Base-by-base conservation (phyloP, 495 filamentous ascomycete species). In the Penicillium coprophilum region DNA sequence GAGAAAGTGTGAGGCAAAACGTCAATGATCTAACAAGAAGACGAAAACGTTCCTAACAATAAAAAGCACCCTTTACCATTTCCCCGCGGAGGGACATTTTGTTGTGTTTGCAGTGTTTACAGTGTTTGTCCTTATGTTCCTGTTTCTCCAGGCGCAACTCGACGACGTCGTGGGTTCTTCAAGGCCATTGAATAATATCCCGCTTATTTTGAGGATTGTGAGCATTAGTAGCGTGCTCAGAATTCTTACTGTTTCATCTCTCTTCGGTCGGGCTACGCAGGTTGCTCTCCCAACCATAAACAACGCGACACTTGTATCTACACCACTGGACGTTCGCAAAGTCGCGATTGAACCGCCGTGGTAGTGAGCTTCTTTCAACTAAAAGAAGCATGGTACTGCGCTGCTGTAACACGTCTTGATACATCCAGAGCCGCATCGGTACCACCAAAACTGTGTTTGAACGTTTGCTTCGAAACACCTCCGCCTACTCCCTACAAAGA, bases 61-160 rank as follows among this genome's bases (percentile, higher is more conserved):
- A 23, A 57, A 39, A 31, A n/a, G 36, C n/a, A n/a, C n/a, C n/a
- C n/a, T n/a, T n/a, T n/a, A 40, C 28, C 38, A 36, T 51, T 57
- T 23, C 62, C 53, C 59, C 60, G 53, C 59, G 61, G 54, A 57
- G 61, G 49, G 57, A 30, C 40, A 40, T 50, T 64, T 69, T 66
- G 60, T 45, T 36, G 17, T 46, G 68, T 76, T 76, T 75, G 72
- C 39, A 9, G 27, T 41, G 59, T 65, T 62, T 65, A 60, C 12
- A 7, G 1, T 3, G 28, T 53, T 53, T 53, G 51, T 31, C 19
- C 7, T 43, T 23, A 5, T 38, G n/a, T 13, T 23, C 21, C 11
- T 20, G 52, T 38, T 46, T 34, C 52, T 54, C 48, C 46, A 36
- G 45, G 40, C 47, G 48, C 48, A 38, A 36, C 30, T 20, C 31